These are phyloP conservation scores for Monilinia polystroma DNA, from an alignment of 2,329 filamentous ascomycete genomes.

Conservation along the genomic window DNA sequence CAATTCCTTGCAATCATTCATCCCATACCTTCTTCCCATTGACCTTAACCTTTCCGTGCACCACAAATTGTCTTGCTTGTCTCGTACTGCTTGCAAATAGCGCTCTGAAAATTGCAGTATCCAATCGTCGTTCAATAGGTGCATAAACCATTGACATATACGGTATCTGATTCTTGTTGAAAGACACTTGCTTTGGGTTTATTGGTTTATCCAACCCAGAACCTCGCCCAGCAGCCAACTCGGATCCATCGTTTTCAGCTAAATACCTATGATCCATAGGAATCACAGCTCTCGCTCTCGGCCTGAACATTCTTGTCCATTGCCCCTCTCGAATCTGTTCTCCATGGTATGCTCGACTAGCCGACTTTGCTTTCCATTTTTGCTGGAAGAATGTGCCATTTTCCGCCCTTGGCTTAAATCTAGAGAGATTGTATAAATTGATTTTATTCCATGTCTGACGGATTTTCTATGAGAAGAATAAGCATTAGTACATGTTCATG, in stretches of 20 bases:
- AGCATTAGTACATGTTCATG: background rate
- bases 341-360: conserved; percentile 85
- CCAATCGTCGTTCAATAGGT: conserved; percentile 83
- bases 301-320: conserved; percentile 91
- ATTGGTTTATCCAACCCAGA: conserved; percentile 53
- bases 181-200: conserved; percentile 45
- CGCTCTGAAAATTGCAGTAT: conserved; percentile 91
- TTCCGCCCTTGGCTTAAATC: conserved; percentile 48
- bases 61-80: conserved; percentile 90
- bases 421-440: conserved; percentile 85
- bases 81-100: conserved; percentile 91
- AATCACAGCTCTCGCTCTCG: conserved; percentile 76
- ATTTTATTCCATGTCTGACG: conserved; percentile 97
- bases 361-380: conserved; percentile 90
- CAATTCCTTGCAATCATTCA: background rate
- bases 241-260: conserved; percentile 76
- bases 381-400: conserved; percentile 87
- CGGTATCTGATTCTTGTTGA: conserved; percentile 59
- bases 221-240: conserved; percentile 79
- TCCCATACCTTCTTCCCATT: conserved; percentile 84
- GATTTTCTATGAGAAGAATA: conserved; percentile 64
- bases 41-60: conserved; percentile 90
- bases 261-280: conserved; percentile 81
- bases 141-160: conserved; percentile 97
- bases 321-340: conserved; percentile 90